Percentiles rank a stretch among this genome's conserved stretches.
Evolutionary conservation across 352 stramenopile genomes (phyloP).

Genomic region (Achlya hypogyna): DNA sequence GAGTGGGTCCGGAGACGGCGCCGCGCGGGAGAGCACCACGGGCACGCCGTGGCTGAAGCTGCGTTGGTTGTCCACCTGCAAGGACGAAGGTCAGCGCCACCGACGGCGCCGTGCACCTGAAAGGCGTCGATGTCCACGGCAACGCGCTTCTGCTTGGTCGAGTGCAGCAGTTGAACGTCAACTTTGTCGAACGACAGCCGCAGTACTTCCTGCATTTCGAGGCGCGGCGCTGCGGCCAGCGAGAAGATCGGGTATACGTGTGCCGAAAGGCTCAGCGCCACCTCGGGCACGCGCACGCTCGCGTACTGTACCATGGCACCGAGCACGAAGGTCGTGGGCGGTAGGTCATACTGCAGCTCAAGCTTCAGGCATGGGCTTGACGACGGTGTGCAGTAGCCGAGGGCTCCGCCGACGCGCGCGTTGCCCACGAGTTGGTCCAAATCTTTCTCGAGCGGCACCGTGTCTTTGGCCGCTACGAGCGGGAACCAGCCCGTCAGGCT

Average conservation of each 20-base stretch:
- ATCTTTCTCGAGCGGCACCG: constrained; percentile 5
- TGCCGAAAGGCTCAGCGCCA: constrained; percentile 11
- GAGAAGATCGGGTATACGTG: background rate
- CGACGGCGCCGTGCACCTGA: too few species aligned
- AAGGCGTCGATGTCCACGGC: constrained; percentile 8
- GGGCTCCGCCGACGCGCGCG: background rate
- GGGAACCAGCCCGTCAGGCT: constrained; percentile 9
- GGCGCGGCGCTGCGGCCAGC: background rate
- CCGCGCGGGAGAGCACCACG: constrained; percentile 6
- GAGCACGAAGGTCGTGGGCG: constrained; percentile 5
- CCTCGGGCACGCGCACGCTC: constrained; percentile 7
- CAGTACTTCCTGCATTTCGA: constrained; percentile 10
- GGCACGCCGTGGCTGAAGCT: constrained; percentile 2
- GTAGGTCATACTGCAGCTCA: background rate
- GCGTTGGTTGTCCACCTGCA: constrained; percentile 21
- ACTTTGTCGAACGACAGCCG: constrained; percentile 8
- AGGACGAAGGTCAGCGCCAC: too few species aligned
- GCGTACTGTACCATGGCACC: background rate
- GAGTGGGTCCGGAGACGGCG: background rate
- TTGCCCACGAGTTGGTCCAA: background rate
- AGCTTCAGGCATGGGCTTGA: background rate
- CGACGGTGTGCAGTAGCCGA: constrained; percentile 3
- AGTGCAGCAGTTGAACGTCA: background rate
- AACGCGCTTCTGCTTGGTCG: constrained; percentile 5
- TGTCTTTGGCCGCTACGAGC: background rate